Percentiles rank a stretch among this genome's conserved stretches.
These are phyloP conservation scores for Apiospora sp. DNA, from an alignment of 2,329 filamentous ascomycete species.

Conservation along the genomic window DNA sequence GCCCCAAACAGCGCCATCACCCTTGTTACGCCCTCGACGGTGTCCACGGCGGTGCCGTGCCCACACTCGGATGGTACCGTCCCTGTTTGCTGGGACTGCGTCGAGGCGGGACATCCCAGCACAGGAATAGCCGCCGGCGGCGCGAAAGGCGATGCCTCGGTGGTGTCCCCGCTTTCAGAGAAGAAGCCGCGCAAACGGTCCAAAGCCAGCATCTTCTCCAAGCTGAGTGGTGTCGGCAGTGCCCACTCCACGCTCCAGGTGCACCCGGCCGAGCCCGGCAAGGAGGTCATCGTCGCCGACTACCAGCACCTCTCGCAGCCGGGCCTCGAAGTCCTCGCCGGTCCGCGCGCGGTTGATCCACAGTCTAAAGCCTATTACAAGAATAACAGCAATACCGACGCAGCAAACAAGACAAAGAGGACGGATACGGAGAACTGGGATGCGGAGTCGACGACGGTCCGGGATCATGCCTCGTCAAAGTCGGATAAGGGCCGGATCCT, in stretches of 20 bases:
- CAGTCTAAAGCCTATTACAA: not conserved
- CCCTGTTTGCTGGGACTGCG: slow-evolving; percentile 23
- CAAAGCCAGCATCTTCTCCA: slow-evolving; percentile 21
- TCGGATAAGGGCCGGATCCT: not conserved
- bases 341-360: slow-evolving; percentile 7
- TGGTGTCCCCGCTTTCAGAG: not conserved
- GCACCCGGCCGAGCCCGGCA: slow-evolving; percentile 22
- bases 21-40: not conserved
- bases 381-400: not conserved
- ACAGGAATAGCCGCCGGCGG: not conserved
- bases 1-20: not conserved
- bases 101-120: slow-evolving; percentile 21
- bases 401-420: not conserved
- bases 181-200: not conserved
- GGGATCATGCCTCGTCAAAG: not conserved
- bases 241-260: not conserved
- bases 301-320: slow-evolving; percentile 20
- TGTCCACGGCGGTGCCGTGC: not conserved
- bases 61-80: slow-evolving; percentile 18
- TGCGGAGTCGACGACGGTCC: not conserved
- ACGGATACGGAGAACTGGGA: not conserved
- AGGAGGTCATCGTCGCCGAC: slow-evolving; percentile 21
- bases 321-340: slow-evolving; percentile 20
- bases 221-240: not conserved
- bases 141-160: not conserved